A percentile compares a stretch with the other conserved stretches of the same genome.
These are phyloP conservation scores for Carpinus viminea DNA, from an alignment of 306 rosid species.

Conservation along the genomic window DNA sequence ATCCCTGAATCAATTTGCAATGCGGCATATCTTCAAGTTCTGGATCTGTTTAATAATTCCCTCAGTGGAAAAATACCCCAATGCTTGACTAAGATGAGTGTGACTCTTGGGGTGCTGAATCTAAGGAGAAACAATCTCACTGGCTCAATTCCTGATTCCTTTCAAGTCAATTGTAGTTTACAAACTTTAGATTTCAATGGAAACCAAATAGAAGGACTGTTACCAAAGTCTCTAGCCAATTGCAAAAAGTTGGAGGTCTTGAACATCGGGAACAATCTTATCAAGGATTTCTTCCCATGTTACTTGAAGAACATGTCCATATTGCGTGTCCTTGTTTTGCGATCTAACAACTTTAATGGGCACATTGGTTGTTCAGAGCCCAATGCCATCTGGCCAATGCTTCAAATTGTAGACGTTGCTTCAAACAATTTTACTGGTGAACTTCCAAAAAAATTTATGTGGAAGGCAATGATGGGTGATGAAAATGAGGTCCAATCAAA, in stretches of 20 bases:
- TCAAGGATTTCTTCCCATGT: constrained; percentile 6
- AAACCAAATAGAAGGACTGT: constrained; percentile 21
- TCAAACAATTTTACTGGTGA: background rate
- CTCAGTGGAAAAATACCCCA: too few relatives aligned
- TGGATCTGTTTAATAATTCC: too few relatives aligned
- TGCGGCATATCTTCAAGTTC: too few relatives aligned
- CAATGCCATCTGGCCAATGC: background rate
- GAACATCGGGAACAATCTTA: constrained; percentile 39
- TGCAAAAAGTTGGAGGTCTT: constrained; percentile 34
- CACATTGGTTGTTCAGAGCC: background rate
- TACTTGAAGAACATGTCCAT: constrained; percentile 14
- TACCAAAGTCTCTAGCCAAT: constrained; percentile 30
- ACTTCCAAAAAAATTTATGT: background rate
- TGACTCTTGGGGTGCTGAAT: too few relatives aligned
- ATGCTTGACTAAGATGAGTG: too few relatives aligned
- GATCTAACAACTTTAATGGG: constrained; percentile 31
- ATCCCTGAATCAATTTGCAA: too few relatives aligned
- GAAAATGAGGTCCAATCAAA: background rate
- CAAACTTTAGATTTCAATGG: constrained; percentile 23
- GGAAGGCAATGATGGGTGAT: constrained; percentile 20
- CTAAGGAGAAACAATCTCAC: too few relatives aligned
- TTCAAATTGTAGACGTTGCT: constrained; percentile 45
- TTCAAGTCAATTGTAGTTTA: constrained; percentile 5
- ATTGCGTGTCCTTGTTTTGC: constrained; percentile 39
- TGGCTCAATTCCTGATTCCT: too few relatives aligned